Evolutionary conservation across 352 stramenopile genomes (phyloP).

Genomic region (Phytophthora cajani): DNA sequence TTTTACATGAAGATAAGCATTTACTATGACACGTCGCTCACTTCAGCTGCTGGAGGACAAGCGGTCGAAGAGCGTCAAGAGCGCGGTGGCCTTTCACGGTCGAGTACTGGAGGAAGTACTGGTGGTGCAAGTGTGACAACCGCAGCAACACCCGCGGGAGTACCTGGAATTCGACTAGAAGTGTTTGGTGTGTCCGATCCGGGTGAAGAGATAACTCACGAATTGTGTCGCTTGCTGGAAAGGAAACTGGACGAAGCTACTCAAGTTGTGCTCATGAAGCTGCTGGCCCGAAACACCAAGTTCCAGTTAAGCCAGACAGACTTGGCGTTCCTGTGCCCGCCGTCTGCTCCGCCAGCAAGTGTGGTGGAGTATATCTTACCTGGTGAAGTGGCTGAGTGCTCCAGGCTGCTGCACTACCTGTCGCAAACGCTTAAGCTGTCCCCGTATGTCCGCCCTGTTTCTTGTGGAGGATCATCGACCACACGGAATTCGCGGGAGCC

Average conservation of each 20-base stretch:
- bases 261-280: conserved; percentile 88
- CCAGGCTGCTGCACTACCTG: conserved; percentile 59
- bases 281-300: conserved; percentile 84
- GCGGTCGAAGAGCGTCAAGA: conserved; percentile 38
- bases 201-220: conserved; percentile 85
- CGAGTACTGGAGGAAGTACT: conserved; percentile 34
- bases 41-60: conserved; percentile 12
- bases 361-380: conserved; percentile 56
- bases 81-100: conserved; percentile 22
- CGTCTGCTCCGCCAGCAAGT: conserved; percentile 43
- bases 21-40: conserved; percentile 37
- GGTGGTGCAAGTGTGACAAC: conserved; percentile 13
- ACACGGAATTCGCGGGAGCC: conserved; percentile 26
- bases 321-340: conserved; percentile 79
- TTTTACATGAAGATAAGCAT: conserved; percentile 92
- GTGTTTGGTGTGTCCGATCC: conserved; percentile 85
- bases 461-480: conserved; percentile 26
- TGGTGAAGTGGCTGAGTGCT: conserved; percentile 40
- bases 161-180: conserved; percentile 72
- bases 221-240: conserved; percentile 81
- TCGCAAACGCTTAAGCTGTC: conserved; percentile 64
- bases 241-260: conserved; percentile 89
- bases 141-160: conserved; percentile 18
- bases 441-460: conserved; percentile 65
- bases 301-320: conserved; percentile 83